A percentile compares a stretch with the other conserved stretches of the same genome.
Conservation (phyloP, 2,329 filamentous ascomycete species). For the Pestalotiopsis sp. region DNA sequence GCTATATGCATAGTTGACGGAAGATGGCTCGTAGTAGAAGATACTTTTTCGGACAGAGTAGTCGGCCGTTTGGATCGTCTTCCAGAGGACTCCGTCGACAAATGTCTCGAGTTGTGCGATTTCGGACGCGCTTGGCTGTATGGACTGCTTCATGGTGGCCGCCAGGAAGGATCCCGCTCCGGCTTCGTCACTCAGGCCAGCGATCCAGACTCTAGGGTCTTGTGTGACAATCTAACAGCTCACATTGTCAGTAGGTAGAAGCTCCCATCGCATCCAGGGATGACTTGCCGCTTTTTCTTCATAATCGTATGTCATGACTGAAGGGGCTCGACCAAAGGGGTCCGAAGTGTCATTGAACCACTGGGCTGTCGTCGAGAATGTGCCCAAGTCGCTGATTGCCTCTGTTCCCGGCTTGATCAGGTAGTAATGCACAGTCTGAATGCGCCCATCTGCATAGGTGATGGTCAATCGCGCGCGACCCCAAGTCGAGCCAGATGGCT, state of each 20-base stretch:
- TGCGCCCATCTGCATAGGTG: constrained; percentile 44
- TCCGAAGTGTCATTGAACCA: constrained; percentile 53
- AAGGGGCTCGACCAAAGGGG: constrained; percentile 53
- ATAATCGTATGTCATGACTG: constrained; percentile 58
- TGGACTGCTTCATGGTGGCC: constrained; percentile 53
- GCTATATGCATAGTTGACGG: constrained; percentile 44
- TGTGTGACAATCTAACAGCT: constrained; percentile 40
- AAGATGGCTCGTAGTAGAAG: constrained; percentile 55
- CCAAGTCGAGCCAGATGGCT: constrained; percentile 43
- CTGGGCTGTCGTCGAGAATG: constrained; percentile 53
- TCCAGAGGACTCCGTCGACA: constrained; percentile 50
- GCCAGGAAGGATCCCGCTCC: constrained; percentile 58
- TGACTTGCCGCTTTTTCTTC: constrained; percentile 30
- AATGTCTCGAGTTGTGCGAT: constrained; percentile 55
- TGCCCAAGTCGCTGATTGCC: constrained; percentile 45
- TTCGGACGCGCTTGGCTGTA: constrained; percentile 49
- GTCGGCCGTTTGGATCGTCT: constrained; percentile 44
- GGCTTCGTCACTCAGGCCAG: constrained; percentile 60
- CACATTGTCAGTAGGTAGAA: background rate
- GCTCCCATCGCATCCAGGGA: background rate
- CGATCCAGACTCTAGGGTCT: constrained; percentile 55
- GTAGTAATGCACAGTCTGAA: constrained; percentile 57
- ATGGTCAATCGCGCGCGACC: constrained; percentile 50
- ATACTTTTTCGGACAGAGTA: constrained; percentile 54
- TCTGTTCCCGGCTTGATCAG: constrained; percentile 48